These are phyloP conservation scores for Paramecium caudatum DNA, from an alignment of 73 alveolate genomes.

Conservation along the genomic window DNA sequence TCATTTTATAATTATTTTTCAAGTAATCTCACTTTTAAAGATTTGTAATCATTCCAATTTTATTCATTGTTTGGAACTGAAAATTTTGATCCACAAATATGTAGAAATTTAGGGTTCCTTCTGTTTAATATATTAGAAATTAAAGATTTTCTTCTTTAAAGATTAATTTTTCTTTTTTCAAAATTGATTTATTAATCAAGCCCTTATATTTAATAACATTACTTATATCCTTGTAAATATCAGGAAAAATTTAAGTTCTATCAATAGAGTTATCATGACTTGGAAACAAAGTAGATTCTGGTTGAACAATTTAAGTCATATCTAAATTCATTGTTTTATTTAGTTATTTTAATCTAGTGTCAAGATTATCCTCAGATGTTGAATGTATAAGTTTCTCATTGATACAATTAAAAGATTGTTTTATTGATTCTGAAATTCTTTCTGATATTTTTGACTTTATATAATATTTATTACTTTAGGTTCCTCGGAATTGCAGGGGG, in stretches of 20 bases:
- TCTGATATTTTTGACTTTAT: too few species aligned
- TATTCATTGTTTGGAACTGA: constrained; percentile 8
- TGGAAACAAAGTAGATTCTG: too few species aligned
- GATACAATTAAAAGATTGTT: too few species aligned
- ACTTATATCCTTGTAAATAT: constrained; percentile 18
- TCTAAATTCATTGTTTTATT: neutral
- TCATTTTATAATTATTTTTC: neutral
- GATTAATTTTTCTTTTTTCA: neutral
- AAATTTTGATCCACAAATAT: constrained; percentile 42
- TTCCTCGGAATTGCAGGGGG: too few species aligned
- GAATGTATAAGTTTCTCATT: too few species aligned
- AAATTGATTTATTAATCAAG: neutral
- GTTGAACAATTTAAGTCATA: neutral
- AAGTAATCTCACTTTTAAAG: neutral
- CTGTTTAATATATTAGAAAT: neutral
- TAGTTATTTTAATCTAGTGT: too few species aligned
- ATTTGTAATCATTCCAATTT: neutral
- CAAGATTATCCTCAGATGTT: too few species aligned
- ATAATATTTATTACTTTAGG: too few species aligned
- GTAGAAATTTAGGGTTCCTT: constrained; percentile 22
- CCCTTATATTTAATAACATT: neutral
- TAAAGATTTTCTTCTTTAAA: neutral
- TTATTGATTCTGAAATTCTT: too few species aligned
- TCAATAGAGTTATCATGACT: too few species aligned
- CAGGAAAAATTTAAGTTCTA: too few species aligned